phyloP scores from a whole-genome alignment of 2,329 filamentous ascomycete species.

The Coniochaeta sp. region DNA sequence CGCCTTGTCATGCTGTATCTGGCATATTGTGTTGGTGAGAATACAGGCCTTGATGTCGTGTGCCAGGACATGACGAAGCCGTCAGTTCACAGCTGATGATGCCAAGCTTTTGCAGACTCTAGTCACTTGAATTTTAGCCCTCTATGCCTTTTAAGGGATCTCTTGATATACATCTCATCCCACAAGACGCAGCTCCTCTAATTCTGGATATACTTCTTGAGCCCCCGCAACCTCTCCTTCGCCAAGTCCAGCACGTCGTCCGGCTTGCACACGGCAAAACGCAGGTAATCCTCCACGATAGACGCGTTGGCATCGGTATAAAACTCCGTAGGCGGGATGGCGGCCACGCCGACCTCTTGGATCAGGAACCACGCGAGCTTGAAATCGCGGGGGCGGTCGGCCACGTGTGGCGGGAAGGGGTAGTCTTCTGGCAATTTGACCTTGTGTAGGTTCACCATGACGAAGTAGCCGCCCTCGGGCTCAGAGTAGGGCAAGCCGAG shows the following conservation, averaged over 20 bases:
- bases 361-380: constrained; percentile 94
- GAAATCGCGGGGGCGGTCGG: constrained; percentile 79
- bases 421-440: constrained; percentile 78
- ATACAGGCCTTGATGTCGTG: no score
- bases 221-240: constrained; percentile 62
- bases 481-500: constrained; percentile 77
- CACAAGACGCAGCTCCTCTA: background rate
- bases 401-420: constrained; percentile 81
- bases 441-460: constrained; percentile 85
- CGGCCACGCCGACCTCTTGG: constrained; percentile 86
- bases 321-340: constrained; percentile 95
- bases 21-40: no score
- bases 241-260: constrained; percentile 74
- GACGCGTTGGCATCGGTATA: constrained; percentile 78
- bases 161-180: background rate
- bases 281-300: constrained; percentile 83
- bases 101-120: background rate
- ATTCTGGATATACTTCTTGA: constrained; percentile 60
- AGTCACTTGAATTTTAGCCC: background rate
- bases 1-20: no score
- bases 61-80: background rate
- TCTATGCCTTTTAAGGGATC: background rate
- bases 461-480: constrained; percentile 93
- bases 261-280: constrained; percentile 93
- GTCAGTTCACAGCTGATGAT: background rate